Evolutionary conservation across 1,139 yeast species (phyloP), one percentile per base, ranked within the genome.

Genomic region (Tardiomyces digboiensis): DNA sequence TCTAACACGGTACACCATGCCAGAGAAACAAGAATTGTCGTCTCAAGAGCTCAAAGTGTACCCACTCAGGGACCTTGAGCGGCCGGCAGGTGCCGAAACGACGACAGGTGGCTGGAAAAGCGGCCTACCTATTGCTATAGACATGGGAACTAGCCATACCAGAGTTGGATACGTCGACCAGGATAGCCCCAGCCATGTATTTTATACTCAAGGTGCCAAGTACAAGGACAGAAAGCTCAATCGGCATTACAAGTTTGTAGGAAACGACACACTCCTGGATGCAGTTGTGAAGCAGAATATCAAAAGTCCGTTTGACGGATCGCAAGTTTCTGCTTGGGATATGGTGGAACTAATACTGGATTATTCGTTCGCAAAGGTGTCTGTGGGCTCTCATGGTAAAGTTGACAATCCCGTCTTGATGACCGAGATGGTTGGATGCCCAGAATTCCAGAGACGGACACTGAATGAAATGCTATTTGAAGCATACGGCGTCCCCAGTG

Each of bases 241-340:
- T 49, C 71, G 72, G 47, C 71, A 82, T 1, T 73, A 82, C 53
- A 78, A 93, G 0, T 71, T 86, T 48, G 80, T 87, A 3, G 99
- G 99, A 1, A 77, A 83, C 54, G 97, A 89, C 60, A 78, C 81
- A 10, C 78, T 72, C 57, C 60, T 85, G 23, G 97, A 89, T 56
- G 74, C 80, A 6, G 67, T 82, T 7, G 74, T 84, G 40, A 75
- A 81, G 50, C 73, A 85, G 21, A 80, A 82, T 42, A 75, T 86
- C 40, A 80, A 78, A 55, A 71, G 85, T 2, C 96, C 97, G 0
- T 91, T 76, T 59, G 98, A 93, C 62, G 96, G 95, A 0, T 76
- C 87, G 2, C 66, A 87, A 53, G 70, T 91, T 33, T 80, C 94
- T 22, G 91, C 89, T 61, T 93, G 98, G 97, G 98, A 93, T 48